A percentile compares a stretch with the other conserved stretches of the same genome.
These are phyloP conservation scores for Plasmodium vinckei DNA, from an alignment of 169 alveolate genomes.

Conservation along the genomic window DNA sequence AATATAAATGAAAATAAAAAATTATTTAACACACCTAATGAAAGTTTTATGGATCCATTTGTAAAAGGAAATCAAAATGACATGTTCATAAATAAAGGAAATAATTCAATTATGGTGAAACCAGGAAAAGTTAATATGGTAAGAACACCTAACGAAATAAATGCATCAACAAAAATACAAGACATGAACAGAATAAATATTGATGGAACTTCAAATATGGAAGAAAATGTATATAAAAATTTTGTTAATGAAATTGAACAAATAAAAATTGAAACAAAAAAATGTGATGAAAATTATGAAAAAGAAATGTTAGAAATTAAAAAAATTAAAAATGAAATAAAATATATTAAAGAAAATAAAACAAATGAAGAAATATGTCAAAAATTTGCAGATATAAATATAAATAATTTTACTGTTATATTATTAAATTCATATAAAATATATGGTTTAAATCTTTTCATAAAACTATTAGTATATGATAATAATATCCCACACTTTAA, in stretches of 20 bases:
- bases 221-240: slow-evolving; percentile 8
- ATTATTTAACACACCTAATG: no score
- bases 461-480: slow-evolving; percentile 45
- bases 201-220: background rate
- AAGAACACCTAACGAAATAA: no score
- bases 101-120: no score
- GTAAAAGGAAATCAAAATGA: no score
- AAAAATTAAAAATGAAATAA: slow-evolving; percentile 57
- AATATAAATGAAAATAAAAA: no score
- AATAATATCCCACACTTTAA: slow-evolving; percentile 14
- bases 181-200: background rate
- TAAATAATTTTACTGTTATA: slow-evolving; percentile 10
- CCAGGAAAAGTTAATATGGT: no score
- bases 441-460: slow-evolving; percentile 42
- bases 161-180: no score
- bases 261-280: slow-evolving; percentile 27
- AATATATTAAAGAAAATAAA: slow-evolving; percentile 38
- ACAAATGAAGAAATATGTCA: slow-evolving; percentile 47
- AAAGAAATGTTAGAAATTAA: slow-evolving; percentile 61
- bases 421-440: slow-evolving; percentile 30
- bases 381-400: slow-evolving; percentile 26
- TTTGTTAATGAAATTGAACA: slow-evolving; percentile 44
- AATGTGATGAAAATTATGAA: slow-evolving; percentile 52
- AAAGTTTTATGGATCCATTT: no score
- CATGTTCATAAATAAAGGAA: no score